These are phyloP conservation scores for Aspergillus jensenii DNA, from an alignment of 2,329 filamentous ascomycete species.

Conservation along the genomic window DNA sequence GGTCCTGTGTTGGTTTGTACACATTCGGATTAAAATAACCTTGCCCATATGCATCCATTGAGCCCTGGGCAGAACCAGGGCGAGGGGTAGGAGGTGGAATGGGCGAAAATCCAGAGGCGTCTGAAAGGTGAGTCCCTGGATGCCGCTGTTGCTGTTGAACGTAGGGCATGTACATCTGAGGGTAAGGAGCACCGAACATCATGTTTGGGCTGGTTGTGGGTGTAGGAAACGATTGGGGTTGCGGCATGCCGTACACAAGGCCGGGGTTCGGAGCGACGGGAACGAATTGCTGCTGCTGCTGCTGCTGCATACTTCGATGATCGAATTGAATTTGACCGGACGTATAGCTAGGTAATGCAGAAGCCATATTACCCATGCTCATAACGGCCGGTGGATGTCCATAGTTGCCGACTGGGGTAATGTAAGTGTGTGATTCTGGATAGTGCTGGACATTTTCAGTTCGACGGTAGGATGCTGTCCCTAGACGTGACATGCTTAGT, in stretches of 20 bases:
- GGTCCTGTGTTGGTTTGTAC: slow-evolving; percentile 24
- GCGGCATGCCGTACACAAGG: slow-evolving; percentile 30
- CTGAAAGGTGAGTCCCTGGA: slow-evolving; percentile 10
- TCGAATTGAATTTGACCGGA: slow-evolving; percentile 25
- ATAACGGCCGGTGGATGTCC: slow-evolving; percentile 21
- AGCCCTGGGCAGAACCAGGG: slow-evolving; percentile 20
- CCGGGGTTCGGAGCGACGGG: slow-evolving; percentile 24
- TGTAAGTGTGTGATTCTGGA: slow-evolving; percentile 18
- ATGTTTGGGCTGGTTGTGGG: slow-evolving; percentile 16
- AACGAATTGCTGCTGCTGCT: slow-evolving; percentile 23
- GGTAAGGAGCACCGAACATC: slow-evolving; percentile 26
- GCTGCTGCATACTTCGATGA: slow-evolving; percentile 26
- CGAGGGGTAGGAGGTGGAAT: slow-evolving; percentile 21
- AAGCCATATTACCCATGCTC: slow-evolving; percentile 32
- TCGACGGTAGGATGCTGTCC: slow-evolving; percentile 8
- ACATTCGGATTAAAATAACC: slow-evolving; percentile 27
- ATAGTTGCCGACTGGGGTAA: slow-evolving; percentile 19
- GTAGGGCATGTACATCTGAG: slow-evolving; percentile 29
- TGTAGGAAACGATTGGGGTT: slow-evolving; percentile 25
- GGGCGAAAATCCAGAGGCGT: slow-evolving; percentile 21
- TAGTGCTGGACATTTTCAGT: slow-evolving; percentile 21
- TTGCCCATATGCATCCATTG: slow-evolving; percentile 22
- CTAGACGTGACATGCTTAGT: slow-evolving; percentile 9
- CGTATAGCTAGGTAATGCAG: slow-evolving; percentile 28
- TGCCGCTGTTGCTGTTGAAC: slow-evolving; percentile 28